Evolutionary conservation across 2,329 filamentous ascomycete genomes (phyloP).

Genomic region (Aspergillus neoniger): DNA sequence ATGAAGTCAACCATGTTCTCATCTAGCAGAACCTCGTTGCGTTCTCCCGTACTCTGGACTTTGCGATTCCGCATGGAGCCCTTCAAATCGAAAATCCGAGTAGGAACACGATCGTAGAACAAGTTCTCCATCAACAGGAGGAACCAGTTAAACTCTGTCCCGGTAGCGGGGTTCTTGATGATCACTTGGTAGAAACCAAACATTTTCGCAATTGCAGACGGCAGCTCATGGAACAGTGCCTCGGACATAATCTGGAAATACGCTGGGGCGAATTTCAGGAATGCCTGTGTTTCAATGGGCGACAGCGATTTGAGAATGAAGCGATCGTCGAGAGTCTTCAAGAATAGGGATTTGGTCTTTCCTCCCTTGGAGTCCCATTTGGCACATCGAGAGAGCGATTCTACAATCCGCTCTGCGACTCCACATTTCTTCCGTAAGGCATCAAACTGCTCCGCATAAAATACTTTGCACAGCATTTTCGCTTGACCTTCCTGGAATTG

Average conservation of each 20-base stretch:
- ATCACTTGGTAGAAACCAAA: constrained; percentile 96
- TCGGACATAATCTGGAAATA: constrained; percentile 98
- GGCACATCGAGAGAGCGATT: constrained; percentile 89
- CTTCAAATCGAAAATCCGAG: constrained; percentile 91
- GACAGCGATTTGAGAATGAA: constrained; percentile 91
- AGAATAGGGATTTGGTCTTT: constrained; percentile 95
- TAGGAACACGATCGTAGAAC: constrained; percentile 91
- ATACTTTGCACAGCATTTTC: constrained; percentile 96
- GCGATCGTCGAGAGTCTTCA: constrained; percentile 93
- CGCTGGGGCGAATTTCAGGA: constrained; percentile 90
- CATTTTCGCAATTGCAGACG: constrained; percentile 98
- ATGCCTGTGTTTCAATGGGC: constrained; percentile 87
- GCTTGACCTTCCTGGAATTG: constrained; percentile 93
- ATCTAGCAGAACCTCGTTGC: constrained; percentile 93
- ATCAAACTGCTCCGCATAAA: constrained; percentile 97
- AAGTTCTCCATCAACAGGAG: constrained; percentile 95
- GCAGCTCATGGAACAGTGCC: constrained; percentile 90
- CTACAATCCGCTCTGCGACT: constrained; percentile 88
- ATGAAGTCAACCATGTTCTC: constrained; percentile 99
- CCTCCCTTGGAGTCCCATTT: constrained; percentile 99
- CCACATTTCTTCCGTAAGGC: constrained; percentile 90
- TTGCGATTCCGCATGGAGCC: constrained; percentile 98
- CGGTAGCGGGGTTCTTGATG: constrained; percentile 91
- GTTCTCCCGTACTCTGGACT: constrained; percentile 91
- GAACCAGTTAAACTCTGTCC: constrained; percentile 91